phyloP scores from a whole-genome alignment of 768 basidiomycete species.

The Boletus speciosus region DNA sequence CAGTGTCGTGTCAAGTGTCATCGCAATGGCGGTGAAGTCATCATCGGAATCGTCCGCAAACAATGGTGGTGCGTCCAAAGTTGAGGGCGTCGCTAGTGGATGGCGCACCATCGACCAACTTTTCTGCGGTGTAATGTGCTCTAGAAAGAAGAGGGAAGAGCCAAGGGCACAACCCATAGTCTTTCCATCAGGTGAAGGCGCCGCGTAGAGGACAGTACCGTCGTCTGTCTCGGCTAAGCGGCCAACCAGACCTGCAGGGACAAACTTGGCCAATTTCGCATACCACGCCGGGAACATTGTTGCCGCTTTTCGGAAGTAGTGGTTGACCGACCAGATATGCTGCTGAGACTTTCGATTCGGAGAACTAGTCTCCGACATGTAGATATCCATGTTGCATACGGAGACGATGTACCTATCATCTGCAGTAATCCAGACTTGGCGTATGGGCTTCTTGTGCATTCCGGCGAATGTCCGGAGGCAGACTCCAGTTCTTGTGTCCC shows the following conservation, averaged over 20 bases:
- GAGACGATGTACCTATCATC: conserved; percentile 13
- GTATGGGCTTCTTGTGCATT: conserved; percentile 15
- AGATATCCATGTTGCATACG: conserved; percentile 13
- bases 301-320: conserved; percentile 4
- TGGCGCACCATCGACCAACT: conserved; percentile 4
- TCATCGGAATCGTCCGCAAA: background rate
- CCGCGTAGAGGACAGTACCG: background rate
- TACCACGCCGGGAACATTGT: conserved; percentile 15
- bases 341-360: conserved; percentile 5
- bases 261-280: conserved; percentile 5
- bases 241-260: conserved; percentile 5
- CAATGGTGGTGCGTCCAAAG: conserved; percentile 9
- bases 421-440: conserved; percentile 16
- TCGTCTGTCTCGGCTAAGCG: conserved; percentile 8
- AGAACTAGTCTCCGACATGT: conserved; percentile 9
- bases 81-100: background rate
- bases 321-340: conserved; percentile 14
- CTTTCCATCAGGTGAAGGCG: conserved; percentile 9
- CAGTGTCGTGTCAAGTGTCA: conserved; percentile 6
- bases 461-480: conserved; percentile 12
- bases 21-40: background rate
- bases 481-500: conserved; percentile 21
- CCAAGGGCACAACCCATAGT: conserved; percentile 1
- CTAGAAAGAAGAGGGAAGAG: conserved; percentile 1
- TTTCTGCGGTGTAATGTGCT: background rate